Conservation (phyloP, 2,329 filamentous ascomycete genomes). For the Ascocoryne sarcoides region DNA sequence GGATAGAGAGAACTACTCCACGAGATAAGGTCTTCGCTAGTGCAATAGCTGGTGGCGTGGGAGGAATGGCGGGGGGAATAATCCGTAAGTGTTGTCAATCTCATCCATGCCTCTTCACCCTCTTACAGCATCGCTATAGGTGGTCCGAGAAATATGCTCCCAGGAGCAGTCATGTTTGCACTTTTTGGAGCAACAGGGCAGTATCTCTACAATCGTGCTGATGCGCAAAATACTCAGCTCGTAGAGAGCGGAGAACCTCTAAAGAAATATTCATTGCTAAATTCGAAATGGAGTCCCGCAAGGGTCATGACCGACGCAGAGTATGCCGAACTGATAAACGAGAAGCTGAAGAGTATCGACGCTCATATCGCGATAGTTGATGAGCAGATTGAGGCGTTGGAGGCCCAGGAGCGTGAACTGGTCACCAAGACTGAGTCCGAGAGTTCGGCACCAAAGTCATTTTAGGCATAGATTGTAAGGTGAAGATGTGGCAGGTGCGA, state of each 20-base stretch:
- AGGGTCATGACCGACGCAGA: conserved; percentile 62
- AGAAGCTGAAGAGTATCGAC: conserved; percentile 63
- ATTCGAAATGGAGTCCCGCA: conserved; percentile 64
- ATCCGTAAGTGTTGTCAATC: conserved; percentile 34
- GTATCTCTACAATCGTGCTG: conserved; percentile 42
- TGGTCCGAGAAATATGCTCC: conserved; percentile 45
- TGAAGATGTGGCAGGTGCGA: no score
- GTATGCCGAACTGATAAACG: conserved; percentile 60
- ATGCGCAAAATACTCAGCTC: conserved; percentile 28
- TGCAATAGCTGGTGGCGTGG: conserved; percentile 60
- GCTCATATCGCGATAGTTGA: conserved; percentile 72
- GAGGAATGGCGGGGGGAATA: conserved; percentile 55
- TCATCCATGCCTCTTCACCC: background rate
- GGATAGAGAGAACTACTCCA: conserved; percentile 34
- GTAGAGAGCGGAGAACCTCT: conserved; percentile 28
- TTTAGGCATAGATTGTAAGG: no score
- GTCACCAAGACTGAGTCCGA: no score
- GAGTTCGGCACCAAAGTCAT: no score
- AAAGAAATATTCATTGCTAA: conserved; percentile 32
- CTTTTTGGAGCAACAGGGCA: conserved; percentile 50
- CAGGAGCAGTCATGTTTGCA: conserved; percentile 50
- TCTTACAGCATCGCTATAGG: conserved; percentile 33
- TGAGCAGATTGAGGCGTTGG: conserved; percentile 55
- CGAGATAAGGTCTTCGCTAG: conserved; percentile 59
- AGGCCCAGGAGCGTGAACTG: conserved; percentile 15